Base-by-base conservation (phyloP, 2,329 filamentous ascomycete genomes). In the Neoscytalidium dimidiatum region DNA sequence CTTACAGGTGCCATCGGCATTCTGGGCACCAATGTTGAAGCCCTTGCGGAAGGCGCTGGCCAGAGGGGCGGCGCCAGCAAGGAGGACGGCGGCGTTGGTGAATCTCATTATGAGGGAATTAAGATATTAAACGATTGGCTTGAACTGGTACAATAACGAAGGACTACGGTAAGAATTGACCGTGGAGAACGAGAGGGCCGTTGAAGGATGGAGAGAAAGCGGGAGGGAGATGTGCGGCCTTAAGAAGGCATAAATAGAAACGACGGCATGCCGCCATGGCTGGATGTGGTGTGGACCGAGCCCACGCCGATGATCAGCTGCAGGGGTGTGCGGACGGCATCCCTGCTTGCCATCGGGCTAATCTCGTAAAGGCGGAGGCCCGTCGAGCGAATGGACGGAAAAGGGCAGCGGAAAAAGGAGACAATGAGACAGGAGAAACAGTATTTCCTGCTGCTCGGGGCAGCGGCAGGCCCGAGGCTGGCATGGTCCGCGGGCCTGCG, bases 1-100 rank as follows among this genome's bases (percentile, higher is more conserved):
- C 61, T 72, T 71, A 66, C 73, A 74, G 26, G 65, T 62, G 51
- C 72, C 73, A 23, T 70, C 70, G 7, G 70, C 66, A 21, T 70
- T 67, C 60, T 71, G 68, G 60, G 71, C 73, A 5, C 66, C 72
- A 13, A 74, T 65, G 62, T 74, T 74, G 69, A 74, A 74, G 53
- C 73, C 73, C 62, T 69, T 71, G 66, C 68, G 71, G 64, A 78
- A 77, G 35, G 67, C 64, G 68, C 76, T 71, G 53, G 74, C 69
- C 41, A 75, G 68, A 28, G 73, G 72, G 62, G 78, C 60, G 48
- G 76, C 71, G 17, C 66, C 57, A 17, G 62, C 43, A 19, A 56
- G 26, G 51, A 58, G 29, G 8, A 56, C 44, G 35, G 58, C 49
- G 60, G 56, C 31, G 51, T 35, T 17, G 28, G 61, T 52, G 53